Evolutionary conservation across 2,329 filamentous ascomycete species (phyloP), one percentile per base, ranked within the genome.

Genomic region (Fusarium paranaense): DNA sequence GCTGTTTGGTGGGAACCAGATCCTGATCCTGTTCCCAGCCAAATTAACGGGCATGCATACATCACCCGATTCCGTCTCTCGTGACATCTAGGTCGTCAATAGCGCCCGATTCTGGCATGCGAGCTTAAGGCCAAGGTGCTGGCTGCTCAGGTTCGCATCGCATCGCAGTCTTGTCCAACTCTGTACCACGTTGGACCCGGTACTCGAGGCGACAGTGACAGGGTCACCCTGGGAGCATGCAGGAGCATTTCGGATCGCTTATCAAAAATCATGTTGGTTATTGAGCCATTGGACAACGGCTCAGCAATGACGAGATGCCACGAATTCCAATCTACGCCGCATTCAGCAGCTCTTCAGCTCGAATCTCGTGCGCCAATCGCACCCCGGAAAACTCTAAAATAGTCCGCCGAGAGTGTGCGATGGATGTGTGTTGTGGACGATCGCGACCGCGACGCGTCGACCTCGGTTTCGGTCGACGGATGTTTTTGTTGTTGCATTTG

Each of bases 241-340:
- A 67, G 66, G 56, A 61, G 52, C 63, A n/a, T 75, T 38, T 37
- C 54, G 67, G 66, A 59, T 71, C 56, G 71, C 64, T 69, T 77
- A 71, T 71, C 66, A 67, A 71, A 63, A 73, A 27, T 67, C 47
- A 64, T 62, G 59, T 67, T 62, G 64, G 65, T 56, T 67, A 69
- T 73, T 67, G 75, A 69, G 66, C 64, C 59, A 65, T 60, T 60
- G 64, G 69, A 64, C 52, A 60, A 50, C 40, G 68, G 50, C 42
- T 76, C 65, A 71, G 64, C 69, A 74, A 77, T 70, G 76, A 73
- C 52, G 63, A 67, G 62, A 67, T 75, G 76, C 66, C 67, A 75
- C 76, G 66, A 72, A 78, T 72, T 67, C 67, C 64, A 69, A 57
- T 71, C 71, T 67, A 78, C 63, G 68, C 69, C 63, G 64, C 71